Conservation (phyloP, 805 yeast genomes). For the Myxozyma melibiosi region DNA sequence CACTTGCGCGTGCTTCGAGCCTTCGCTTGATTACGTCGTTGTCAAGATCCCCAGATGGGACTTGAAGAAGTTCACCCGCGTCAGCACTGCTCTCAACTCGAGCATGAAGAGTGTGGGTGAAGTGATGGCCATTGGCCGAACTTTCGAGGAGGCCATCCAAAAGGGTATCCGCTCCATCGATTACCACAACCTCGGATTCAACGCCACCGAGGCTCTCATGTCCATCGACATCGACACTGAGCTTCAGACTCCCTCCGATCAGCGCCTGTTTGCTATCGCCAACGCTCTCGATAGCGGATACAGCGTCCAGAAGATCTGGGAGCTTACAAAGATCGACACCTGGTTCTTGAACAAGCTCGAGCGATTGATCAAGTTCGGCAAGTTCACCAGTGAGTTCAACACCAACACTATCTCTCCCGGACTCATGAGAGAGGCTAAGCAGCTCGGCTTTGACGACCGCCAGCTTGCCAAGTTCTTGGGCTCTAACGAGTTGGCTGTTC, state of each 20-base stretch:
- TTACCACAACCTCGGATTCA: constrained; percentile 92
- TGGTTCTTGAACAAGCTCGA: constrained; percentile 93
- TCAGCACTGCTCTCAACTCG: constrained; percentile 81
- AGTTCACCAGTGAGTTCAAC: constrained; percentile 42
- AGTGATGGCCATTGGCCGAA: constrained; percentile 96
- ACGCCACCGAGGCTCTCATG: constrained; percentile 77
- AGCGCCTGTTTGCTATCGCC: constrained; percentile 93
- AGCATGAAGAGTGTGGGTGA: constrained; percentile 99
- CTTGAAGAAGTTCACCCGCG: constrained; percentile 91
- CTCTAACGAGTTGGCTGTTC: constrained; percentile 89
- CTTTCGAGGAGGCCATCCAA: constrained; percentile 96
- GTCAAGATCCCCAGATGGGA: constrained; percentile 99
- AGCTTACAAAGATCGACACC: constrained; percentile 86
- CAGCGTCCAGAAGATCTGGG: constrained; percentile 89
- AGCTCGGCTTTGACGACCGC: constrained; percentile 94
- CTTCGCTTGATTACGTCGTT: constrained; percentile 94
- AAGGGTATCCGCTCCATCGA: constrained; percentile 97
- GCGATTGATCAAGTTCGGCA: constrained; percentile 72
- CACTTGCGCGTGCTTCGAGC: constrained; percentile 96
- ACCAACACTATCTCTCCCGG: constrained; percentile 57
- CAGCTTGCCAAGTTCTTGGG: constrained; percentile 87
- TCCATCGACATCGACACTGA: constrained; percentile 90
- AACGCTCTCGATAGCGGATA: constrained; percentile 89
- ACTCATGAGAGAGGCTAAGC: constrained; percentile 82
- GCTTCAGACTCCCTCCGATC: constrained; percentile 96